A percentile compares a stretch with the other conserved stretches of the same genome.
phyloP scores from a whole-genome alignment of 2,329 filamentous ascomycete species.

The Calonectria hawksworthii region DNA sequence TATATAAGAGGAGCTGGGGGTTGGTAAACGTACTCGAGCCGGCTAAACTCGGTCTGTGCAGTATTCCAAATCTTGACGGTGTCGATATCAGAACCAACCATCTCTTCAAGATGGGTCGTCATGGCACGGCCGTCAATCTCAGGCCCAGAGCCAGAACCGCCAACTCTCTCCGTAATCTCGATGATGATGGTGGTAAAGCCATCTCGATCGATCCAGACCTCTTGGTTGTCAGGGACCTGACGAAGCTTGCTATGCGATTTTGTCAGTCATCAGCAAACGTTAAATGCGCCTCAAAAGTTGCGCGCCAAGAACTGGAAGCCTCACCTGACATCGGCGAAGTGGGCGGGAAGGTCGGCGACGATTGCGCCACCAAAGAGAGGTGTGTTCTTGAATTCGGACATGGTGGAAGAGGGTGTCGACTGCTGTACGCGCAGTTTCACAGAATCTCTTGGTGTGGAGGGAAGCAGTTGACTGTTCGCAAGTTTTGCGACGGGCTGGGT shows the following conservation, averaged over 20 bases:
- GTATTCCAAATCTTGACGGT: constrained; percentile 77
- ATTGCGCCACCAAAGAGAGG: constrained; percentile 82
- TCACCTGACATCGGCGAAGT: constrained; percentile 82
- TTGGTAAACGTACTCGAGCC: constrained; percentile 62
- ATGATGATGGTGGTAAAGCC: constrained; percentile 91
- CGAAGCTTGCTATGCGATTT: constrained; percentile 71
- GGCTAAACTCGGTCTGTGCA: constrained; percentile 70
- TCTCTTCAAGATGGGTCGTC: constrained; percentile 77
- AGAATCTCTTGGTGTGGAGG: background rate
- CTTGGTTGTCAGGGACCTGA: constrained; percentile 88
- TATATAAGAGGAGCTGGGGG: background rate
- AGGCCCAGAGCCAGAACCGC: constrained; percentile 64
- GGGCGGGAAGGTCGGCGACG: constrained; percentile 74
- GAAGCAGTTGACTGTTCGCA: constrained; percentile 13
- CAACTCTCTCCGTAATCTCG: constrained; percentile 89
- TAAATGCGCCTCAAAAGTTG: background rate
- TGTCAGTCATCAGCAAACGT: constrained; percentile 22
- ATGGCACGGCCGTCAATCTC: constrained; percentile 79
- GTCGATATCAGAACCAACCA: constrained; percentile 75
- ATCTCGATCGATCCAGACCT: constrained; percentile 88
- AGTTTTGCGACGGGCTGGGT: constrained; percentile 1
- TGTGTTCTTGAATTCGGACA: constrained; percentile 69
- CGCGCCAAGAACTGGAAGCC: constrained; percentile 33
- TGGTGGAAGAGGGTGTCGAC: constrained; percentile 44
- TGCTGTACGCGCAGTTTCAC: background rate